Conservation (phyloP, 495 filamentous ascomycete genomes). For the Poronia punctata region DNA sequence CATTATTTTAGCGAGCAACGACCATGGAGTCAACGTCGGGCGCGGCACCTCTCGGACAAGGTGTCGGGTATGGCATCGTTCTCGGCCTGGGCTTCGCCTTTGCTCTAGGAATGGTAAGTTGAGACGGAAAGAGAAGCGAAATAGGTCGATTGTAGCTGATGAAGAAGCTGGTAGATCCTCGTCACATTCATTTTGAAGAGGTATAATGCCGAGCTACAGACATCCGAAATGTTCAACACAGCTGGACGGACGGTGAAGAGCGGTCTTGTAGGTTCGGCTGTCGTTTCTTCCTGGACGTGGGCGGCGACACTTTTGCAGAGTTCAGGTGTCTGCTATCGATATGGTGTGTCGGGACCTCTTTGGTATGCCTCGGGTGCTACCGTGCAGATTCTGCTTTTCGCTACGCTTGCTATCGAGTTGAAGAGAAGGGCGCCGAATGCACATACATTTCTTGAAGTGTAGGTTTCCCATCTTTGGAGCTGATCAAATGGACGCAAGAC, state of each 20-base stretch:
- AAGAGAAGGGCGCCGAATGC: conserved; percentile 84
- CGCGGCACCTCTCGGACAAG: conserved; percentile 55
- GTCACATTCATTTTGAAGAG: conserved; percentile 75
- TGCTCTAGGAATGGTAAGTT: conserved; percentile 70
- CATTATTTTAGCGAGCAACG: too few species aligned
- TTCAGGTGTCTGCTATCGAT: conserved; percentile 83
- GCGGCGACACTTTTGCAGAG: conserved; percentile 76
- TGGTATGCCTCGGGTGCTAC: conserved; percentile 71
- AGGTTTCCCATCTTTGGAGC: conserved; percentile 49
- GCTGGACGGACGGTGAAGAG: conserved; percentile 92
- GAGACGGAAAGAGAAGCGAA: too few species aligned
- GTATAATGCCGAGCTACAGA: conserved; percentile 92
- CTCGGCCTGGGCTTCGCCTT: conserved; percentile 69
- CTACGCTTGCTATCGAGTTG: conserved; percentile 86
- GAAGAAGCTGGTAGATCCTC: conserved; percentile 37
- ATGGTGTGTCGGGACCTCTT: conserved; percentile 89
- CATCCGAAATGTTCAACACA: conserved; percentile 95
- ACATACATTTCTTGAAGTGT: conserved; percentile 83
- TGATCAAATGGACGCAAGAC: too few species aligned
- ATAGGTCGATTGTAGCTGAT: conserved; percentile 1
- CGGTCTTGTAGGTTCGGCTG: conserved; percentile 88
- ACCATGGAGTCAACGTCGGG: conserved; percentile 15
- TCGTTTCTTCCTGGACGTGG: conserved; percentile 96
- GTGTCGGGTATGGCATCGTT: conserved; percentile 79
- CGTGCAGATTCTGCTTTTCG: conserved; percentile 80